Percentiles rank a stretch among this genome's conserved stretches.
Conservation (phyloP, 345 rosid genomes). For the Trapa incisa region DNA sequence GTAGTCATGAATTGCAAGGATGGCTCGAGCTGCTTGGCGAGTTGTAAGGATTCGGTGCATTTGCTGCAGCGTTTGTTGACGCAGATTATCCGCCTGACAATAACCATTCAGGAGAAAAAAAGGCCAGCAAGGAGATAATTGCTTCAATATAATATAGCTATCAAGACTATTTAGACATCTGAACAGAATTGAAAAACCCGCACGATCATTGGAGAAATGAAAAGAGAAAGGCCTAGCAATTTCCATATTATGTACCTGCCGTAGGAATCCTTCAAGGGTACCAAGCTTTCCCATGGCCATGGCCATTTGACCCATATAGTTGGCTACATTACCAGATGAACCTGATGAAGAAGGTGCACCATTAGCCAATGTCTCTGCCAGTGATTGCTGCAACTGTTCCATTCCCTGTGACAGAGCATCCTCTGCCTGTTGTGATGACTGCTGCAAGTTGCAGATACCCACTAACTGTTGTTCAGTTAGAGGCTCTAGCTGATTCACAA, state of each 20-base stretch:
- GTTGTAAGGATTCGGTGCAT: constrained; percentile 64
- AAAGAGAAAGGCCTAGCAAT: background rate
- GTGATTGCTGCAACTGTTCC: constrained; percentile 82
- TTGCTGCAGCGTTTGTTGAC: constrained; percentile 62
- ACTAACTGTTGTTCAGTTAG: constrained; percentile 36
- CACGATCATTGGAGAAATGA: background rate
- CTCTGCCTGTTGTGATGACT: constrained; percentile 41
- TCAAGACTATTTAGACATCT: no score
- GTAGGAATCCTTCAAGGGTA: constrained; percentile 39
- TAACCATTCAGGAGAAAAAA: background rate
- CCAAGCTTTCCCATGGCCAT: constrained; percentile 94
- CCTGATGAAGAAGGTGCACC: constrained; percentile 30
- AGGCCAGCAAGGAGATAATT: background rate
- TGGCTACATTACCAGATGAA: constrained; percentile 34
- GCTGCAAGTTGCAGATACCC: constrained; percentile 33
- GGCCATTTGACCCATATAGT: constrained; percentile 66
- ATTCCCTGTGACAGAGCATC: constrained; percentile 42
- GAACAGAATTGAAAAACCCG: background rate
- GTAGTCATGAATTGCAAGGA: constrained; percentile 58
- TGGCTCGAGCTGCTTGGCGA: constrained; percentile 66
- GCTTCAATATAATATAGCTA: background rate
- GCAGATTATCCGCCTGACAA: constrained; percentile 55
- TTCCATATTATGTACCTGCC: constrained; percentile 27
- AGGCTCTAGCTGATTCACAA: constrained; percentile 35
- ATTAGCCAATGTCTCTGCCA: constrained; percentile 38